These are phyloP conservation scores for Macrolepiota dolichaula DNA, from an alignment of 768 basidiomycete genomes.

Conservation along the genomic window DNA sequence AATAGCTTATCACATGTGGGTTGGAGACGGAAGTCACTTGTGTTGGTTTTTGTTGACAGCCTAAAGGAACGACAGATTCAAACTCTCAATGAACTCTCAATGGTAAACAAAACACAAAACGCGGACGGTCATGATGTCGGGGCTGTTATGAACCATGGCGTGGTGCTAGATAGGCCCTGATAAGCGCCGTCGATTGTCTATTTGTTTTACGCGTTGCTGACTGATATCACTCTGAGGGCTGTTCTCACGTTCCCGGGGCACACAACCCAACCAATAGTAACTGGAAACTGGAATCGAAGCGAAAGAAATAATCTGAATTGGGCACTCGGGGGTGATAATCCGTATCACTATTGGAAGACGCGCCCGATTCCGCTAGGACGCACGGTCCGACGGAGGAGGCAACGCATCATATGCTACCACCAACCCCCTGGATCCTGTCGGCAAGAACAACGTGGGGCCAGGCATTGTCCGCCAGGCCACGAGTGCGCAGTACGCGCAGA, in stretches of 20 bases:
- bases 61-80: neutral
- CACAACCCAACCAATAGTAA: neutral
- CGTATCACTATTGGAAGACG: too few species aligned
- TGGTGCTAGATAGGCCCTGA: neutral
- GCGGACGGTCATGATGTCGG: neutral
- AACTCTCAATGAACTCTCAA: neutral
- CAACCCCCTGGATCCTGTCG: too few species aligned
- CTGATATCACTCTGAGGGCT: neutral
- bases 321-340: too few species aligned
- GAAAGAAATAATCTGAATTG: neutral
- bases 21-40: neutral
- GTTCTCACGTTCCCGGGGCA: neutral
- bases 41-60: neutral
- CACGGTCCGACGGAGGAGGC: too few species aligned
- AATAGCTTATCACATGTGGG: neutral
- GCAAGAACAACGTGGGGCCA: too few species aligned
- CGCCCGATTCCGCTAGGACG: too few species aligned
- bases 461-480: too few species aligned
- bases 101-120: neutral
- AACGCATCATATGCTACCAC: too few species aligned
- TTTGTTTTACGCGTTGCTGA: neutral
- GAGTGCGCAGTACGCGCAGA: neutral
- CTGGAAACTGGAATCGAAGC: neutral
- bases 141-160: neutral
- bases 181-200: neutral